Evolutionary conservation across 192 early-diverging fungal genomes (phyloP).

Genomic region (Diversispora epigaea): DNA sequence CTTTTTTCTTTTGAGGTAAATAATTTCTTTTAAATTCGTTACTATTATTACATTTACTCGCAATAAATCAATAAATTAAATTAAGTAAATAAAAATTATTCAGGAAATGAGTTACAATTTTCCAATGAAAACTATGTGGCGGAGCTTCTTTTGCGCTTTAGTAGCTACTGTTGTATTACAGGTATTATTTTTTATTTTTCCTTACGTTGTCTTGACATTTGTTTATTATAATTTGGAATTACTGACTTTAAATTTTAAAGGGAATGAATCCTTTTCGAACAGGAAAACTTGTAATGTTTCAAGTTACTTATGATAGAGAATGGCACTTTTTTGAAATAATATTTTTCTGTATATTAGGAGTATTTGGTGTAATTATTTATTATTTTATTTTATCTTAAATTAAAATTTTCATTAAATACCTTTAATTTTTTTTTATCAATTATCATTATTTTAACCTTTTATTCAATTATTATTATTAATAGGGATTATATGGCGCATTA

Average conservation of each 20-base stretch:
- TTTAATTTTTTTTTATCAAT: neutral
- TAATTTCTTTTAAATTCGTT: neutral
- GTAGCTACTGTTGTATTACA: slow-evolving; percentile 89
- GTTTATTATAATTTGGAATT: slow-evolving; percentile 19
- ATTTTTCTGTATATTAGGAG: slow-evolving; percentile 74
- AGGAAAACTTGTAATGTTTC: slow-evolving; percentile 96
- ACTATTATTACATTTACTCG: neutral
- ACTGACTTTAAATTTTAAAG: slow-evolving; percentile 22
- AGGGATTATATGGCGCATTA: slow-evolving; percentile 78
- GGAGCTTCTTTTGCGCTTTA: slow-evolving; percentile 96
- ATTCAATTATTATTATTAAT: neutral
- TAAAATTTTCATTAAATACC: neutral
- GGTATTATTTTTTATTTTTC: slow-evolving; percentile 34
- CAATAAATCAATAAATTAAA: neutral
- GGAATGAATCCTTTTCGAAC: slow-evolving; percentile 94
- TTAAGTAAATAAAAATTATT: slow-evolving; percentile 42
- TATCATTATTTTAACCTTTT: slow-evolving; percentile 10
- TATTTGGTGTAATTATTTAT: slow-evolving; percentile 67
- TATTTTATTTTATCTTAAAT: neutral
- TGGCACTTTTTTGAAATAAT: slow-evolving; percentile 95
- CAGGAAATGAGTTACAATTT: slow-evolving; percentile 97
- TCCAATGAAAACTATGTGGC: slow-evolving; percentile 93
- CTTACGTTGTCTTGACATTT: neutral
- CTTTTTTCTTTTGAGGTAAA: slow-evolving; percentile 61
- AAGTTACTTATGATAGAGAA: slow-evolving; percentile 86